Percentiles rank a stretch among this genome's conserved stretches.
phyloP scores from a whole-genome alignment of 2,329 filamentous ascomycete genomes.

The Talaromyces sp. region DNA sequence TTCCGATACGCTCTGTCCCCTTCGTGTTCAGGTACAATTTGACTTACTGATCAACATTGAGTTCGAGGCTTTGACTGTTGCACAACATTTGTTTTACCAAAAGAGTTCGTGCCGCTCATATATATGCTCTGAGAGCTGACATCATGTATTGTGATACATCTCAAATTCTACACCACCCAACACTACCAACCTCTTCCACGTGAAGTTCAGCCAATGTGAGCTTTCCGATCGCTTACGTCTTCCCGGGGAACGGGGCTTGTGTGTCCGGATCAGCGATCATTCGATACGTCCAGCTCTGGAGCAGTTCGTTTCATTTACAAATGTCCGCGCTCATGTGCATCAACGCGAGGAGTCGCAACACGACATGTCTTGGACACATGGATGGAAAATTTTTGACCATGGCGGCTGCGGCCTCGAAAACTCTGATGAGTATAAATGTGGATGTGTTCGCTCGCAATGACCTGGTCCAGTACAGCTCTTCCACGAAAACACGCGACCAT shows the following conservation, averaged over 20 bases:
- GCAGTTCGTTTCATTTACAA: background rate
- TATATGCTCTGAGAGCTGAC: background rate
- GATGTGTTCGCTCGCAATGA: background rate
- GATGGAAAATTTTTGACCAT: background rate
- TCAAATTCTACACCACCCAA: background rate
- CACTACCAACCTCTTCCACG: background rate
- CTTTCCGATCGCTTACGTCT: background rate
- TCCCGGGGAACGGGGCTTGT: background rate
- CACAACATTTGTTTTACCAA: background rate
- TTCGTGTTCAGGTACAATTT: no score
- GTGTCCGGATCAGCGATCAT: background rate
- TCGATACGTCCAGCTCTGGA: background rate
- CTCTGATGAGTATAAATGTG: background rate
- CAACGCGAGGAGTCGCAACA: constrained; percentile 1
- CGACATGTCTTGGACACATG: background rate
- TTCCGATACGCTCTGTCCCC: no score
- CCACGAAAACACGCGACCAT: background rate
- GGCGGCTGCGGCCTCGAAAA: no score
- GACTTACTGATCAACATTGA: no score
- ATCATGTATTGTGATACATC: background rate
- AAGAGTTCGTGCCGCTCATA: background rate
- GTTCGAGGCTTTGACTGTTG: background rate
- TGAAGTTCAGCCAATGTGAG: background rate
- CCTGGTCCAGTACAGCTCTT: background rate
- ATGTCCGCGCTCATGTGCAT: background rate